These are phyloP conservation scores for Colletotrichum caudatum DNA, from an alignment of 2,329 filamentous ascomycete species.

Conservation along the genomic window DNA sequence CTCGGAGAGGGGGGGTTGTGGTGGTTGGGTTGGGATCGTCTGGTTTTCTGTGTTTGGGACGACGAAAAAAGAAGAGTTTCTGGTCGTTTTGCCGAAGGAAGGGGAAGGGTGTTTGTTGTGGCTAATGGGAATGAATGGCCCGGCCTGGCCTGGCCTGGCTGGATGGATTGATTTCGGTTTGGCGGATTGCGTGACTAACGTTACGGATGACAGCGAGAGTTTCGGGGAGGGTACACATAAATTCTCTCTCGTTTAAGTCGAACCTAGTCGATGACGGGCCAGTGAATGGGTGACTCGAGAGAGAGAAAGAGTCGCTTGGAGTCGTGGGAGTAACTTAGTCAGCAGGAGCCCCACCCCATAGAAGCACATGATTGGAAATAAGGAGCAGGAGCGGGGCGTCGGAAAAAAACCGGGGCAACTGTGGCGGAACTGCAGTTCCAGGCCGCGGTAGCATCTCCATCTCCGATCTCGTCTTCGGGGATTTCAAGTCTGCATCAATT, in stretches of 20 bases:
- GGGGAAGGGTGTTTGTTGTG: neutral
- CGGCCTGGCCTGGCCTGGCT: neutral
- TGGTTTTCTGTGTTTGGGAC: conserved; percentile 7
- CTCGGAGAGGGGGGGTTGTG: neutral
- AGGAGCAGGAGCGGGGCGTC: neutral
- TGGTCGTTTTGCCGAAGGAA: conserved; percentile 1
- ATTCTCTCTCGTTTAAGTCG: conserved; percentile 20
- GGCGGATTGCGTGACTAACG: conserved; percentile 41
- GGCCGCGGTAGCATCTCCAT: conserved; percentile 8
- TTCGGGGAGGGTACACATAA: conserved; percentile 7
- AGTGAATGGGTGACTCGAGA: conserved; percentile 1
- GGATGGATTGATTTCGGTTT: neutral
- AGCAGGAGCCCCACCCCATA: neutral
- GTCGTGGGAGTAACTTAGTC: conserved; percentile 12
- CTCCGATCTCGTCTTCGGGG: too few species aligned
- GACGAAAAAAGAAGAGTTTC: conserved; percentile 1
- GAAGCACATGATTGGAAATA: conserved; percentile 23
- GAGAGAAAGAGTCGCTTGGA: conserved; percentile 25
- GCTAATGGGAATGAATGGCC: neutral
- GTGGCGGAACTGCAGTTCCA: conserved; percentile 17
- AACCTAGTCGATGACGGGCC: neutral
- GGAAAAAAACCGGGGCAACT: conserved; percentile 23
- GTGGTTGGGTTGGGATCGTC: neutral
- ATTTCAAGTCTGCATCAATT: neutral
- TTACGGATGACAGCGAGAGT: conserved; percentile 30